Evolutionary conservation across 1,284 basidiomycete genomes (phyloP), one percentile per base, ranked within the genome.

Genomic region (Naganishia liquefaciens): DNA sequence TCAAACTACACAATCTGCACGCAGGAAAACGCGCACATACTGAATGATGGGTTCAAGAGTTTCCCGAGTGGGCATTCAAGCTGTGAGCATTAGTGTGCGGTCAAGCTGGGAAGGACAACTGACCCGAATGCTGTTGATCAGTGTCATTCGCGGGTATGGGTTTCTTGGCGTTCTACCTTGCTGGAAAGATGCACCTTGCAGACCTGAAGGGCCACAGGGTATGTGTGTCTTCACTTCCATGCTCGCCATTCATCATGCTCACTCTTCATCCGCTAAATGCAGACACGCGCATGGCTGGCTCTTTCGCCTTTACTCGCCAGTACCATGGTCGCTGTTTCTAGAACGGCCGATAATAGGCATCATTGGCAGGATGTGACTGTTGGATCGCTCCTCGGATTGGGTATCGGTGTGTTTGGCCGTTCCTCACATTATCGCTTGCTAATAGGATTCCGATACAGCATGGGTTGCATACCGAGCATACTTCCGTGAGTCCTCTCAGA

Each of bases 101-200:
- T 33, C 13, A 13, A 21, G 9, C 15, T 25, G 47, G 49, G 23
- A 43, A 19, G 51, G 33, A 62, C 27, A 10, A n/a, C 63, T 27
- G 11, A n/a, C 27, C n/a, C 30, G 40, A 21, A 33, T 51, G 39
- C 65, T n/a, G 27, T 7, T 33, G 43, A 5, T 19, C 72, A 91
- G 90, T 94, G 58, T 90, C 92, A 0, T 98, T 94, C 74, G 91
- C 93, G 10, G 94, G 95, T 1, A 82, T 98, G 3, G 91, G 90
- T 1, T 98, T 93, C 80, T 81, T 99, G 40, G 82, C 89, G 4
- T 88, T 91, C 69, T 98, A 95, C 76, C 79, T 93, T 4, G 88
- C 90, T 7, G 93, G 93, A 4, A 98, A 98, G 78, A 80, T 96
- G 72, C 93, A 95, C 74, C 80, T 97, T 11, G 96, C 93, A 71